Evolutionary conservation across 2,329 filamentous ascomycete species (phyloP).

Genomic region (Ophiocordyceps camponoti-saundersi): DNA sequence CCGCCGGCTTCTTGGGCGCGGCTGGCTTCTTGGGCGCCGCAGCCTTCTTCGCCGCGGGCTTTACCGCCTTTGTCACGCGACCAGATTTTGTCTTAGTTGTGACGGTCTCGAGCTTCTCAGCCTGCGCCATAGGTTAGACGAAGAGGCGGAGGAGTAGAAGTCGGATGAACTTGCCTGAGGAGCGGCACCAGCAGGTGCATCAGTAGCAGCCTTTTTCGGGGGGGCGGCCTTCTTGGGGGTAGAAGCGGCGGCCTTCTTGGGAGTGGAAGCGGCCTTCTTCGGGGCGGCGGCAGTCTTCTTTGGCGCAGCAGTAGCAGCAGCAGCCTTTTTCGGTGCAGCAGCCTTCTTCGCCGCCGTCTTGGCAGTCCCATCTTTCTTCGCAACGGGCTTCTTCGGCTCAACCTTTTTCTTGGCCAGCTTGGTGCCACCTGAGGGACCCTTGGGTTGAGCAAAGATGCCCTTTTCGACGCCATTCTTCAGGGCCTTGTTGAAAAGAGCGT

Average conservation of each 20-base stretch:
- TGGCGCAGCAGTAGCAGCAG: conserved; percentile 5
- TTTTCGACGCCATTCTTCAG: conserved; percentile 70
- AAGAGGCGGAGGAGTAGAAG: too few relatives aligned
- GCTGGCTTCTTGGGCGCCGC: conserved; percentile 25
- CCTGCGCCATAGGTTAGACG: conserved; percentile 9
- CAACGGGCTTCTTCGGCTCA: conserved; percentile 20
- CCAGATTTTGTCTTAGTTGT: conserved; percentile 75
- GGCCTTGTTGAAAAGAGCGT: conserved; percentile 71
- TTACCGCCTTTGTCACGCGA: conserved; percentile 56
- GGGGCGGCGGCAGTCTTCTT: conserved; percentile 24
- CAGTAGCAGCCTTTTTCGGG: conserved; percentile 14
- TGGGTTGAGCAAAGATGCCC: conserved; percentile 75
- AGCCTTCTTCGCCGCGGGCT: conserved; percentile 29
- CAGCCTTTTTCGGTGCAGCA: conserved; percentile 10
- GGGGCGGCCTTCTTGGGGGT: conserved; percentile 24
- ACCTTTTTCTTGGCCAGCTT: conserved; percentile 73
- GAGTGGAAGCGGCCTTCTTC: conserved; percentile 13
- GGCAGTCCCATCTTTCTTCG: conserved; percentile 14
- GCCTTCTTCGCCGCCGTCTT: conserved; percentile 10
- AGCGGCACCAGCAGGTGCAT: conserved; percentile 10
- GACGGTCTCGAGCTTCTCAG: conserved; percentile 48
- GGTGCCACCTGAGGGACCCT: conserved; percentile 79
- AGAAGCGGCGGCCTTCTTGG: conserved; percentile 31
- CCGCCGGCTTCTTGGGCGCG: conserved; percentile 25
- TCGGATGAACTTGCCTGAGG: conserved; percentile 5